These are phyloP conservation scores for Haplosporangium sp. DNA, from an alignment of 371 early-diverging fungal species.

Conservation along the genomic window DNA sequence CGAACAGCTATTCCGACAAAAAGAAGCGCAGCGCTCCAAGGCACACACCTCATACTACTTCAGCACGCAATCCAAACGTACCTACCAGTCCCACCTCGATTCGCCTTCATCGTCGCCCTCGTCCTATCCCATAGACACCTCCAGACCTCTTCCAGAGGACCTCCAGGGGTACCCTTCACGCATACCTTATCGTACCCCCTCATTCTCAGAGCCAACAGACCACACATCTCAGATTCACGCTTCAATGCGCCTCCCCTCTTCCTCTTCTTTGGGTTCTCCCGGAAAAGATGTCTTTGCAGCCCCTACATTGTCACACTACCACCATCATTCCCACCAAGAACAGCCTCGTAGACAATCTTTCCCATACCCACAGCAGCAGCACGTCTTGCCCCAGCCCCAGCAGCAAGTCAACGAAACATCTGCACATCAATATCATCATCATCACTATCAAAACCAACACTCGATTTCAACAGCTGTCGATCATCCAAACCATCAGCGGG, in stretches of 20 bases:
- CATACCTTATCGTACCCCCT: neutral
- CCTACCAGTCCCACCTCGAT: neutral
- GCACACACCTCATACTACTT: neutral
- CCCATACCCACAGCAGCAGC: neutral
- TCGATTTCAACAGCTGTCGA: neutral
- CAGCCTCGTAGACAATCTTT: neutral
- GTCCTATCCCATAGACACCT: neutral
- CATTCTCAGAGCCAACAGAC: neutral
- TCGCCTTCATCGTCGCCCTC: neutral
- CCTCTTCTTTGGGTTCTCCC: neutral
- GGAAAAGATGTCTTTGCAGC: neutral
- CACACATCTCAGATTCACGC: neutral
- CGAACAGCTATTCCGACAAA: neutral
- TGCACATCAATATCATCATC: neutral
- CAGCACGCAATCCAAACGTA: neutral
- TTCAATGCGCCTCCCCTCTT: neutral
- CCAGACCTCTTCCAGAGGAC: neutral
- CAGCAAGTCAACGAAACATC: neutral
- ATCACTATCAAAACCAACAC: neutral
- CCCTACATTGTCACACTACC: neutral
- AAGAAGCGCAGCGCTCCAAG: neutral
- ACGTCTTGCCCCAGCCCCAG: neutral
- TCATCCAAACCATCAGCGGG: neutral
- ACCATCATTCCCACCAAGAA: neutral
- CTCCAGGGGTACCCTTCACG: neutral